Evolutionary conservation across 768 basidiomycete genomes (phyloP), one percentile per base, ranked within the genome.

Genomic region (Pisolithus marmoratus): DNA sequence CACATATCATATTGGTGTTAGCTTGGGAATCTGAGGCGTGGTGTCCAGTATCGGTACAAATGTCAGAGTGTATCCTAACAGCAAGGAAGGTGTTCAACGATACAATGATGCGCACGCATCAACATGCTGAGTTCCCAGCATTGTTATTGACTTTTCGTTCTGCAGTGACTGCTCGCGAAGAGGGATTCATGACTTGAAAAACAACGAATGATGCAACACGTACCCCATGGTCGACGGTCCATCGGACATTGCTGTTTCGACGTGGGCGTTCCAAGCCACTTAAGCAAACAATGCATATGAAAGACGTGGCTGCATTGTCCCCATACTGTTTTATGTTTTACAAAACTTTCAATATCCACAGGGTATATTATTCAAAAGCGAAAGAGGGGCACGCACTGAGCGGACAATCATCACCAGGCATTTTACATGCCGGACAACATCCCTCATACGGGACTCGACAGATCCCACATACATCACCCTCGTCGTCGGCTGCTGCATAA

Each of bases 171-270:
- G 53, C 48, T 12, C 19, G 43, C 24, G 42, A 20, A 38, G 24
- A 1, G 2, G 22, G 45, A 11, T 4, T 36, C 4, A 15, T 19
- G 31, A 12, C 17, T 36, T 6, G 8, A 24, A 11, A 5, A 5
- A n/a, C 5, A 8, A 12, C 14, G 49, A 48, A 29, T 41, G 23
- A 29, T 20, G 17, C 26, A 7, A 8, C 5, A 74, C 87, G 53
- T 57, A 94, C 94, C 85, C 95, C 95, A 99, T 3, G 85, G 74
- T 60, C 92, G 74, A 27, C 96, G 77, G 64, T 98, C 95, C 92
- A 99, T 94, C n/a, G 96, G 96, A 75, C 96, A 99, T 59, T 94
- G 92, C 59, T 88, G 85, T 67, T 97, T 97, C 34, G 90, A 94
- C 14, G 89, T 83, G 5, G 82, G 72, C 0, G 94, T 94, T 4